Percentiles rank a stretch among this genome's conserved stretches.
Evolutionary conservation across 352 stramenopile genomes (phyloP).

Genomic region (Pythium diclinum): DNA sequence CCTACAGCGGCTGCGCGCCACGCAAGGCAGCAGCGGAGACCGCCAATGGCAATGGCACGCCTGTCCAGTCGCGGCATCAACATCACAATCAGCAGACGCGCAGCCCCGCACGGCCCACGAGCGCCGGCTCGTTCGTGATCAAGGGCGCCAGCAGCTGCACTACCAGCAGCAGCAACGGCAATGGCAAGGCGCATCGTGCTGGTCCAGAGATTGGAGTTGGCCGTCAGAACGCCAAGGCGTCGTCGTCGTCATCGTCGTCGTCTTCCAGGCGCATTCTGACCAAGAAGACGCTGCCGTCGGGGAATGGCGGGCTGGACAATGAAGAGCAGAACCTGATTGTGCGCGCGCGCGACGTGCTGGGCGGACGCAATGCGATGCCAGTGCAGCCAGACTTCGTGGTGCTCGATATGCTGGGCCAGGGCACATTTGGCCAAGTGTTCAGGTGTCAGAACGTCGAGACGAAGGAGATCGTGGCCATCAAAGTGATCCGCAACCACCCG

Average conservation of each 20-base stretch:
- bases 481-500: slow-evolving; percentile 96
- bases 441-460: slow-evolving; percentile 43
- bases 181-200: neutral
- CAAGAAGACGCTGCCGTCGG: slow-evolving; percentile 35
- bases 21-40: neutral
- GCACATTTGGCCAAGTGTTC: slow-evolving; percentile 63
- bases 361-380: slow-evolving; percentile 17
- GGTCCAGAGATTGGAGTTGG: neutral
- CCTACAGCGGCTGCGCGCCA: slow-evolving; percentile 25
- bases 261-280: slow-evolving; percentile 31
- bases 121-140: neutral
- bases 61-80: slow-evolving; percentile 1
- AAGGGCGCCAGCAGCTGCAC: neutral
- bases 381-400: slow-evolving; percentile 73
- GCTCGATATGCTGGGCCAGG: slow-evolving; percentile 92
- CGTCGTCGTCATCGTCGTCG: neutral
- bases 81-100: slow-evolving; percentile 8
- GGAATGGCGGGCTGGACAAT: slow-evolving; percentile 47
- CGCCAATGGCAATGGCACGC: neutral
- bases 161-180: neutral
- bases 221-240: neutral
- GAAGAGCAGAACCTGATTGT: slow-evolving; percentile 53
- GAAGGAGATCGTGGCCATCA: slow-evolving; percentile 89
- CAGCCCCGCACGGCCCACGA: neutral
- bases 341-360: slow-evolving; percentile 38